Conservation (phyloP, 352 stramenopile species). For the Phytophthora brassicae region DNA sequence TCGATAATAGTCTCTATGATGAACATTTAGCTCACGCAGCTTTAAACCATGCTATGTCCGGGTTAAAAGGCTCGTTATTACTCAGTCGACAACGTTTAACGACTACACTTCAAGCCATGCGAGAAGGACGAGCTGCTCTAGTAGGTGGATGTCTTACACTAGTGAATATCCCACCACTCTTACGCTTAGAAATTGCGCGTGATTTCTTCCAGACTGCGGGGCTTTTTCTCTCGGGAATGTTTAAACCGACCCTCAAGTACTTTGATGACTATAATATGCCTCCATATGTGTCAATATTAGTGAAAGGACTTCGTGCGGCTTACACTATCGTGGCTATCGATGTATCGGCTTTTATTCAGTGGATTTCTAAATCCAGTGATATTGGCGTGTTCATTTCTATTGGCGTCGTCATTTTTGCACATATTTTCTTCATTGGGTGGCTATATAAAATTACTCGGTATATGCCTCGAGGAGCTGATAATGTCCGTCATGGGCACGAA, state of each 20-base stretch:
- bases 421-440: constrained; percentile 38
- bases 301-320: constrained; percentile 19
- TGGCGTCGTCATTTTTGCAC: constrained; percentile 5
- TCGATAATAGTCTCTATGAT: constrained; percentile 19
- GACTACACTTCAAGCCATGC: constrained; percentile 13
- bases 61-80: constrained; percentile 11
- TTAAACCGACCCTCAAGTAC: constrained; percentile 25
- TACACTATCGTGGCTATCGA: constrained; percentile 36
- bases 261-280: constrained; percentile 24
- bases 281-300: constrained; percentile 8
- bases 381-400: constrained; percentile 34
- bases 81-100: constrained; percentile 10
- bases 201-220: constrained; percentile 43
- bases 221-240: constrained; percentile 43
- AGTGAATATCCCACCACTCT: constrained; percentile 30
- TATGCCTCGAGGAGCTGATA: constrained; percentile 34
- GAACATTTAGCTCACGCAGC: constrained; percentile 10
- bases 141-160: constrained; percentile 6
- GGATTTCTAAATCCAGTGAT: constrained; percentile 26
- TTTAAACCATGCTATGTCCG: constrained; percentile 7
- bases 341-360: constrained; percentile 16
- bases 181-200: constrained; percentile 41
- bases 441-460: constrained; percentile 22
- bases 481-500: constrained; percentile 46
- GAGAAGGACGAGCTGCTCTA: constrained; percentile 8